Conservation (phyloP, 495 filamentous ascomycete genomes). For the Daldinia caldariorum region DNA sequence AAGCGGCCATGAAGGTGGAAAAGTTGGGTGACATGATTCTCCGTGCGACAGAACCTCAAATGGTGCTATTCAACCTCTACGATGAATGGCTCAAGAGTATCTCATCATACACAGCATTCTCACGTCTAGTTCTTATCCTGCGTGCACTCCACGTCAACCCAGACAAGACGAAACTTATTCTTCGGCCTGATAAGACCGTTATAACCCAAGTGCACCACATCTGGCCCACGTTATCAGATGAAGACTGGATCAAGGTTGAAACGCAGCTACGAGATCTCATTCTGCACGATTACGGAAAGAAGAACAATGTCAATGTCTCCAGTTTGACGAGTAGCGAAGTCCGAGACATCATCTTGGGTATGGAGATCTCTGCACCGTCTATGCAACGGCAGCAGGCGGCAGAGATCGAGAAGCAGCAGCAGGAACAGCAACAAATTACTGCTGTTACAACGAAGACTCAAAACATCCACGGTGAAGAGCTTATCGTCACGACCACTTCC, state of each 20-base stretch:
- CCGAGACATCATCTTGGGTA: constrained; percentile 97
- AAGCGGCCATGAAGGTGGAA: constrained; percentile 99
- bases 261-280: constrained; percentile 95
- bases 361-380: constrained; percentile 98
- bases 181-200: constrained; percentile 98
- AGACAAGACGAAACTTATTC: constrained; percentile 96
- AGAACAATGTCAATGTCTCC: constrained; percentile 99
- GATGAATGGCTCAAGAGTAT: constrained; percentile 99
- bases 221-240: constrained; percentile 93
- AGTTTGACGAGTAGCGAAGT: constrained; percentile 97
- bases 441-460: constrained; percentile 98
- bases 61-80: constrained; percentile 99
- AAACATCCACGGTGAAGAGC: constrained; percentile 97
- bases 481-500: constrained; percentile 97
- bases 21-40: constrained; percentile 99
- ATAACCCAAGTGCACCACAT: constrained; percentile 99
- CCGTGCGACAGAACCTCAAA: constrained; percentile 96
- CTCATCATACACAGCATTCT: constrained; percentile 98
- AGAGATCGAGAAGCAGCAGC: constrained; percentile 98
- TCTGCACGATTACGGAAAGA: constrained; percentile 98
- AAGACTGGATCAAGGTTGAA: constrained; percentile 99
- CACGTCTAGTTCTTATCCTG: constrained; percentile 92
- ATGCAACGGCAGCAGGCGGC: constrained; percentile 99
- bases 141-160: constrained; percentile 97
- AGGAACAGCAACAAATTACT: constrained; percentile 95